Evolutionary conservation across 805 yeast genomes (phyloP).

Genomic region (Barnettozyma populi): DNA sequence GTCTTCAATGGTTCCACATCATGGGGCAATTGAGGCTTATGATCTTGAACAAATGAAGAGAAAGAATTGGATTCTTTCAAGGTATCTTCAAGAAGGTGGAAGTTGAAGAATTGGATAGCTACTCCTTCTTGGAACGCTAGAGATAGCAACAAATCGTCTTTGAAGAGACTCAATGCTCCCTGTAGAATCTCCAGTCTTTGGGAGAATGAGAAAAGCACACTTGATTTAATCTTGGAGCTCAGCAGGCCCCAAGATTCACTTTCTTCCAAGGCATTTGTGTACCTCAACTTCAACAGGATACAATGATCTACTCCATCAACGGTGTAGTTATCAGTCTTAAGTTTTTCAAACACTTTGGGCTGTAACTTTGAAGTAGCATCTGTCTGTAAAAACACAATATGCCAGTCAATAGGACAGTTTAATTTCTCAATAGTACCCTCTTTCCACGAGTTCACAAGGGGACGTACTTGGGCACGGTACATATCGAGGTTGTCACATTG

Average conservation of each 20-base stretch:
- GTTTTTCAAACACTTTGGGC: conserved; percentile 47
- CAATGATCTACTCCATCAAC: conserved; percentile 29
- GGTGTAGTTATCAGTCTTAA: conserved; percentile 44
- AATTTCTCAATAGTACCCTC: conserved; percentile 33
- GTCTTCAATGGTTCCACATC: neutral
- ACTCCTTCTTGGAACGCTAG: conserved; percentile 43
- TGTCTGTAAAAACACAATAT: conserved; percentile 46
- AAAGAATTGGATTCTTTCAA: conserved; percentile 45
- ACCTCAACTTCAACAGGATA: conserved; percentile 29
- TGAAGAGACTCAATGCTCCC: conserved; percentile 1
- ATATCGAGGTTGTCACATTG: conserved; percentile 62
- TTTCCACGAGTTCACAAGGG: conserved; percentile 79
- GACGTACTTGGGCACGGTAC: conserved; percentile 76
- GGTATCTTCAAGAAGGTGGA: conserved; percentile 59
- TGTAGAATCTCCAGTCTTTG: conserved; percentile 29
- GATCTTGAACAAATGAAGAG: conserved; percentile 27
- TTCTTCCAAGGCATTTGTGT: conserved; percentile 28
- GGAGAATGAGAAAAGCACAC: conserved; percentile 49
- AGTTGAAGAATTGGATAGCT: conserved; percentile 46
- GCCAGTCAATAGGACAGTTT: conserved; percentile 52
- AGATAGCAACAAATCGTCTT: neutral
- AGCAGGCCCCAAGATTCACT: conserved; percentile 48
- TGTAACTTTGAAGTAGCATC: conserved; percentile 36
- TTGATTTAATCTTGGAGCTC: conserved; percentile 39
- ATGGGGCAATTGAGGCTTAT: conserved; percentile 6